These are phyloP conservation scores for Hyparrhenia diplandra DNA, from an alignment of 176 grass and related monocot species.

Conservation along the genomic window DNA sequence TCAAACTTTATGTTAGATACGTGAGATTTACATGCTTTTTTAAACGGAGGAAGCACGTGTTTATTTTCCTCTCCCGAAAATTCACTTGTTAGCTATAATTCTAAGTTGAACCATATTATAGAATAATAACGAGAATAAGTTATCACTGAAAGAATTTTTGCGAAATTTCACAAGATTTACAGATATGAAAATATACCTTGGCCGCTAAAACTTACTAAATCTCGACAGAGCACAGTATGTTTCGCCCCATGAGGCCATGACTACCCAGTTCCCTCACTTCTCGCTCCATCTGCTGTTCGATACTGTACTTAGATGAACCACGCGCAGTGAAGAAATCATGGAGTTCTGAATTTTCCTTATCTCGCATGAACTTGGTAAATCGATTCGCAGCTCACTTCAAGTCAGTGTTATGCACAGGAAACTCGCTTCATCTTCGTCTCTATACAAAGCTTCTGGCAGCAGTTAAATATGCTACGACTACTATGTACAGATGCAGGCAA, in stretches of 20 bases:
- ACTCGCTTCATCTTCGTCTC: slow-evolving; percentile 7
- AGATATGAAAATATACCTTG: neutral
- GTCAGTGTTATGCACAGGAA: neutral
- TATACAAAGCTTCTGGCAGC: neutral
- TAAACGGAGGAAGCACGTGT: too few relatives aligned
- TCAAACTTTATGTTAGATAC: too few relatives aligned
- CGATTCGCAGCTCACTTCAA: neutral
- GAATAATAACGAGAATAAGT: too few relatives aligned
- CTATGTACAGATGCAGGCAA: neutral
- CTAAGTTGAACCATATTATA: too few relatives aligned
- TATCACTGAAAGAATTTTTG: too few relatives aligned
- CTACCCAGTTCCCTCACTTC: neutral
- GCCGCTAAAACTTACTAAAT: neutral
- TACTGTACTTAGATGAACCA: neutral
- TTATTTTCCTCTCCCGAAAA: too few relatives aligned
- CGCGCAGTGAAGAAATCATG: neutral
- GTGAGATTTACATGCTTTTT: too few relatives aligned
- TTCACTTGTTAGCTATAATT: too few relatives aligned
- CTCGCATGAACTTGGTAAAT: neutral
- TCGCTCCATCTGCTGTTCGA: neutral
- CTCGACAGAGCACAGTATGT: neutral
- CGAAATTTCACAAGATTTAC: too few relatives aligned
- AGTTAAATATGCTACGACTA: neutral
- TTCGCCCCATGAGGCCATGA: neutral
- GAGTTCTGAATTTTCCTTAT: neutral